These are phyloP conservation scores for Monilinia vaccinii-corymbosi DNA, from an alignment of 2,329 filamentous ascomycete genomes.

Conservation along the genomic window DNA sequence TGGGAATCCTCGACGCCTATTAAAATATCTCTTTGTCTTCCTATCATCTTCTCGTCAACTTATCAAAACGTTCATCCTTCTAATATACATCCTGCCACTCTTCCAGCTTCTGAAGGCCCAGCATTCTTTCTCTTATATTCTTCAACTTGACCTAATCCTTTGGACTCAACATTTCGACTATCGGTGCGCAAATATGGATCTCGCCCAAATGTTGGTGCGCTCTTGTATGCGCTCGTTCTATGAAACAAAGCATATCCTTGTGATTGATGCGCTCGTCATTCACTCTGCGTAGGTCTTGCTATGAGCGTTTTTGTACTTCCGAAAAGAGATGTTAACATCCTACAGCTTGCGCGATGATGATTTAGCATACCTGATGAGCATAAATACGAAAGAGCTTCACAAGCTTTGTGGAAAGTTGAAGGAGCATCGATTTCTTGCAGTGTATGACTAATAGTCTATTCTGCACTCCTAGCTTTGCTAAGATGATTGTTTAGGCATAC, in stretches of 20 bases:
- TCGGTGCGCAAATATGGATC: conserved; percentile 42
- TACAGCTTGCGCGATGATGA: conserved; percentile 73
- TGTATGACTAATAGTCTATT: conserved; percentile 43
- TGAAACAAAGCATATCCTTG: conserved; percentile 71
- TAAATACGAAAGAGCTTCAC: conserved; percentile 86
- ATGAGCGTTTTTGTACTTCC: conserved; percentile 1
- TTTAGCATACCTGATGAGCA: conserved; percentile 74
- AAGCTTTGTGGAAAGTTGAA: conserved; percentile 78
- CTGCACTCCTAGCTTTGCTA: conserved; percentile 7
- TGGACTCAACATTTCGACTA: background rate
- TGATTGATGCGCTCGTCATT: conserved; percentile 69
- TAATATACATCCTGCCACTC: background rate
- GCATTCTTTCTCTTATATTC: background rate
- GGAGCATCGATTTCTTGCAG: conserved; percentile 76
- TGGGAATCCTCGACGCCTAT: conserved; percentile 9
- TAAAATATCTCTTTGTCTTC: conserved; percentile 10
- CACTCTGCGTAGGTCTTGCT: conserved; percentile 52
- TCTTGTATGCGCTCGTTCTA: conserved; percentile 83
- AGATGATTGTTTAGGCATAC: conserved; percentile 44
- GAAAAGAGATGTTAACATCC: conserved; percentile 23
- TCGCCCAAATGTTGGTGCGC: conserved; percentile 71
- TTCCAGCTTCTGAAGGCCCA: background rate
- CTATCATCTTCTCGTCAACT: background rate
- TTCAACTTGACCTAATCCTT: background rate
- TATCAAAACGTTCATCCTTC: background rate